Percentiles rank a stretch among this genome's conserved stretches.
Evolutionary conservation across 768 basidiomycete genomes (phyloP).

Genomic region (Lactifluus pinguis): DNA sequence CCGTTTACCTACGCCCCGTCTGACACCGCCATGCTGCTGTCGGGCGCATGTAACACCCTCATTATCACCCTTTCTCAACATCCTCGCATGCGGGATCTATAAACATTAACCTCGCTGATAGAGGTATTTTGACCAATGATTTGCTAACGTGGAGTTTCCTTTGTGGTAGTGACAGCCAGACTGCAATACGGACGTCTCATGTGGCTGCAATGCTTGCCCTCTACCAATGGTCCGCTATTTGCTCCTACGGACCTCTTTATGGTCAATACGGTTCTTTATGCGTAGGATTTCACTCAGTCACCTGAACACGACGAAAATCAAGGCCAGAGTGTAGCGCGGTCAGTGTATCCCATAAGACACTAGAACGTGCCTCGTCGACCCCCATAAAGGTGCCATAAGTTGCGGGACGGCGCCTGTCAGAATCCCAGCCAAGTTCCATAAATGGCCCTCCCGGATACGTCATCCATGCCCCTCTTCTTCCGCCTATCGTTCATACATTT

Average conservation of each 20-base stretch:
- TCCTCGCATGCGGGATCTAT: neutral
- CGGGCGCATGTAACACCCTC: neutral
- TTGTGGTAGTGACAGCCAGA: neutral
- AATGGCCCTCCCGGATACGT: neutral
- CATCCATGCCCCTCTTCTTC: neutral
- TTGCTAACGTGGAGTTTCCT: neutral
- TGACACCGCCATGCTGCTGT: neutral
- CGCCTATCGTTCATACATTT: neutral
- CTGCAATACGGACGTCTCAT: neutral
- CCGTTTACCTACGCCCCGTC: neutral
- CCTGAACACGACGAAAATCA: no score
- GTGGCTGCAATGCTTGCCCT: neutral
- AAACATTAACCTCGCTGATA: neutral
- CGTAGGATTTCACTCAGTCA: no score
- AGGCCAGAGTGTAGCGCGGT: no score
- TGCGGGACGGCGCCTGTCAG: no score
- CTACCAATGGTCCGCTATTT: neutral
- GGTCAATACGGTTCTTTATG: neutral
- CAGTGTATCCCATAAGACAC: neutral
- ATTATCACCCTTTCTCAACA: neutral
- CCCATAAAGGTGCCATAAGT: no score
- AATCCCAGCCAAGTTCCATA: no score
- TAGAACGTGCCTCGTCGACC: no score
- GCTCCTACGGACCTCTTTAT: neutral
- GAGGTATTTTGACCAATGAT: neutral